Evolutionary conservation across 2,329 filamentous ascomycete genomes (phyloP), one percentile per base, ranked within the genome.

Genomic region (Penicillium freii): DNA sequence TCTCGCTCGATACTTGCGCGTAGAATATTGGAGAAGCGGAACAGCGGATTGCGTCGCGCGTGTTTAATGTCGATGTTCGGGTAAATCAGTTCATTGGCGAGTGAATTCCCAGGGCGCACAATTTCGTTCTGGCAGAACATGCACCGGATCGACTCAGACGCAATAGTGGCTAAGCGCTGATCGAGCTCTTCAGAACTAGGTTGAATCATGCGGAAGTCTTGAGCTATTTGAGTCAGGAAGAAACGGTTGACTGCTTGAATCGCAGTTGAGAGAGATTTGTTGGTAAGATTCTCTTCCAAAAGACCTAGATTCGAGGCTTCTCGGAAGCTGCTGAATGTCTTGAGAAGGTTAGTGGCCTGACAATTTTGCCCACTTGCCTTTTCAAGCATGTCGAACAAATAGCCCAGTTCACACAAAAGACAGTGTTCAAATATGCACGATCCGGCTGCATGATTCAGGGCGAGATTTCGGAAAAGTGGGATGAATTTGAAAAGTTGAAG

Each of bases 371-470:
- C 93, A 61, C 89, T 89, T 2, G 94, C 94, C 72, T 97, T 99
- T 67, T 97, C 90, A 25, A 99, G 82, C 94, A 99, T 99, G 71
- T 99, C 95, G 66, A 96, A 95, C 10, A 99, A 80, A 71, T 94
- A 99, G 1, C 94, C 94, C 63, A 99, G 81, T 75, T 99, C 94
- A 74, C 94, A 99, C 1, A 99, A 78, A 42, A 99, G 80, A 73
- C 94, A 99, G 33, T 86, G 83, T 54, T 96, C 92, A 64, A 85
- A 86, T 2, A 92, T 80, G 70, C 94, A 99, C 15, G 88, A 84
- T 9, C 90, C 91, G 0, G 94, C 91, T 1, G 92, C 89, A 72
- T 99, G 94, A 58, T 92, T 87, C 1, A 99, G 81, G 10, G 94
- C 90, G 51, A 95, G 77, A 69, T 99, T 99, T 47, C 93, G 87